phyloP scores from a whole-genome alignment of 441 rosid genomes.

The Adansonia grandidieri region DNA sequence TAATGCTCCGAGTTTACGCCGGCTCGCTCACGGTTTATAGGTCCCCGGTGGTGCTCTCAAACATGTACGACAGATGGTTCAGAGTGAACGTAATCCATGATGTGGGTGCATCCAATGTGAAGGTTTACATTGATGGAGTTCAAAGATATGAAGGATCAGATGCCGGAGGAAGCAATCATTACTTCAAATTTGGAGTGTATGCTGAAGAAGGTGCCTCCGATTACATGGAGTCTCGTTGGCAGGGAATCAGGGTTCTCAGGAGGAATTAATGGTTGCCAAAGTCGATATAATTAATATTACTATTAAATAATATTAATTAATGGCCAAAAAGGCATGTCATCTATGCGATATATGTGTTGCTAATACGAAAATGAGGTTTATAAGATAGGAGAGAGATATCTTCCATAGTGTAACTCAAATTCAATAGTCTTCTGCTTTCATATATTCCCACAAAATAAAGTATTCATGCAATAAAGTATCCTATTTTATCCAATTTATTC shows the following conservation, averaged over 20 bases:
- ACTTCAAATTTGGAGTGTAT: constrained; percentile 22
- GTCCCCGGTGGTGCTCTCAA: constrained; percentile 21
- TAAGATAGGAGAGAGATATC: not conserved
- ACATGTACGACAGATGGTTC: constrained; percentile 34
- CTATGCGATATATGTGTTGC: not conserved
- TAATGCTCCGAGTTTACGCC: constrained; percentile 37
- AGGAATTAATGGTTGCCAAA: not conserved
- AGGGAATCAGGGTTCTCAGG: not conserved
- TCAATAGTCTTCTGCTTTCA: not conserved
- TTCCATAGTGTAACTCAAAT: not conserved
- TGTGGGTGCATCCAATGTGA: constrained; percentile 29
- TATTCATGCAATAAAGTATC: not conserved
- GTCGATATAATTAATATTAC: not conserved
- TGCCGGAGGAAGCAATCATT: not conserved
- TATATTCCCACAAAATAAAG: not conserved
- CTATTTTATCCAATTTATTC: not conserved
- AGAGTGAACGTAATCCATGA: constrained; percentile 35
- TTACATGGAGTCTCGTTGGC: constrained; percentile 13
- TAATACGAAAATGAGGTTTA: not conserved
- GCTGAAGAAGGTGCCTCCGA: not conserved
- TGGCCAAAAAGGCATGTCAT: not conserved
- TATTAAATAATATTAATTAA: too few species aligned
- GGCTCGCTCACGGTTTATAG: constrained; percentile 12
- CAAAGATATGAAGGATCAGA: not conserved
- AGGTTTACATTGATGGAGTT: constrained; percentile 24